Evolutionary conservation across 176 grass and related monocot genomes (phyloP).

Genomic region (Avena sativa): DNA sequence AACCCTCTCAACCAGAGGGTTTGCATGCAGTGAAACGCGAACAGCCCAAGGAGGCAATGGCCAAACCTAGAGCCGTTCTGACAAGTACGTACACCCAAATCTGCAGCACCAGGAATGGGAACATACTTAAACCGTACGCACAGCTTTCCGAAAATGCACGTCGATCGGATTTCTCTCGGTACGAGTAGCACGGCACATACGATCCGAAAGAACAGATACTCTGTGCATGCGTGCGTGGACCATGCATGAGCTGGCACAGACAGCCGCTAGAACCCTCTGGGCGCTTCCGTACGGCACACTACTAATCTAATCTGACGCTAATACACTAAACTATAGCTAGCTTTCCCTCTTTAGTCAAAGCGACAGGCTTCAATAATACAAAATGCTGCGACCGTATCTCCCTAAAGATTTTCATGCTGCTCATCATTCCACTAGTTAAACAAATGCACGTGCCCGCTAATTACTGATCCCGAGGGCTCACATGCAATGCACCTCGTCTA

Average conservation of each 20-base stretch:
- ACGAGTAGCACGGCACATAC: background rate
- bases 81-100: background rate
- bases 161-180: background rate
- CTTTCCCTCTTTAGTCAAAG: background rate
- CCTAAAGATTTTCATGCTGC: conserved; percentile 7
- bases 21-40: too few relatives aligned
- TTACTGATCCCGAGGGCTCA: background rate
- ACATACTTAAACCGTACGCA: background rate
- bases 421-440: background rate
- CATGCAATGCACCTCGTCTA: background rate
- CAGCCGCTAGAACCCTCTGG: conserved; percentile 1
- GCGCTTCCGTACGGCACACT: conserved; percentile 2
- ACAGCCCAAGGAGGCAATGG: too few relatives aligned
- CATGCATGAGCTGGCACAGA: background rate
- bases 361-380: background rate
- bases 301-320: background rate
- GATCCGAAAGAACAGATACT: background rate
- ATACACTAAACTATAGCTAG: background rate
- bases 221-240: background rate
- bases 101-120: background rate
- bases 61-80: too few relatives aligned
- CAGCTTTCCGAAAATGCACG: background rate
- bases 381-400: background rate
- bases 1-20: too few relatives aligned
- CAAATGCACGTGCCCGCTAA: background rate